These are phyloP conservation scores for Combretum micranthum DNA, from an alignment of 345 rosid genomes.

Conservation along the genomic window DNA sequence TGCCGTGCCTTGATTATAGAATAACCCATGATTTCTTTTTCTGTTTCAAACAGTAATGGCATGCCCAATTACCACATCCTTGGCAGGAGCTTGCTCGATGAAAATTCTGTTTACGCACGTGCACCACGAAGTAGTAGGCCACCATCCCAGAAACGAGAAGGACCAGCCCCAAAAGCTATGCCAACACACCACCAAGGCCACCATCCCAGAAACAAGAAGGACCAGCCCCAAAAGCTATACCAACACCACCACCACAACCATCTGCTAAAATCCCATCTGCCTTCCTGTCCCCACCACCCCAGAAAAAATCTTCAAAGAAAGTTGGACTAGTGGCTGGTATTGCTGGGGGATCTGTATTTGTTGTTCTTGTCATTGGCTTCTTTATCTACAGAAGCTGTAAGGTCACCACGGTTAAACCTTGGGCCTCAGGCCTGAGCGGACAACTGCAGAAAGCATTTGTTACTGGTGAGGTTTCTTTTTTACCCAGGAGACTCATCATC, in stretches of 20 bases:
- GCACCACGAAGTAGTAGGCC: neutral
- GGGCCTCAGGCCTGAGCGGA: slow-evolving; percentile 95
- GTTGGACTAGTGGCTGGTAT: slow-evolving; percentile 11
- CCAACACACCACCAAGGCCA: too few relatives aligned
- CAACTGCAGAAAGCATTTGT: slow-evolving; percentile 87
- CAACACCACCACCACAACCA: slow-evolving; percentile 4
- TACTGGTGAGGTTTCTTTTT: slow-evolving; percentile 41
- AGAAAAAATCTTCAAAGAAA: neutral
- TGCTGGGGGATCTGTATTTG: slow-evolving; percentile 28
- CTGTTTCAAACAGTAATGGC: too few relatives aligned
- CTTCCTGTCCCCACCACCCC: neutral
- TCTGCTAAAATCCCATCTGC: neutral
- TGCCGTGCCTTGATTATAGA: too few relatives aligned
- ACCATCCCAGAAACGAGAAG: too few relatives aligned
- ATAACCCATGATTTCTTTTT: too few relatives aligned
- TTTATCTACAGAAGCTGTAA: slow-evolving; percentile 31
- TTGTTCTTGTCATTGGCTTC: slow-evolving; percentile 29
- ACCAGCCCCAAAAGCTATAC: neutral
- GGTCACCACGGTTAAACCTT: slow-evolving; percentile 73
- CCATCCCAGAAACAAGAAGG: too few relatives aligned
- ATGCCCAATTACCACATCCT: slow-evolving; percentile 10
- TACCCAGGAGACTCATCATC: neutral
- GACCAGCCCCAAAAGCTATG: too few relatives aligned
- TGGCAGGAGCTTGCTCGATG: slow-evolving; percentile 24
- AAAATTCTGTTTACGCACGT: neutral